Conservation (phyloP, 305 asterid species). For the Fraxinus dipetala region DNA sequence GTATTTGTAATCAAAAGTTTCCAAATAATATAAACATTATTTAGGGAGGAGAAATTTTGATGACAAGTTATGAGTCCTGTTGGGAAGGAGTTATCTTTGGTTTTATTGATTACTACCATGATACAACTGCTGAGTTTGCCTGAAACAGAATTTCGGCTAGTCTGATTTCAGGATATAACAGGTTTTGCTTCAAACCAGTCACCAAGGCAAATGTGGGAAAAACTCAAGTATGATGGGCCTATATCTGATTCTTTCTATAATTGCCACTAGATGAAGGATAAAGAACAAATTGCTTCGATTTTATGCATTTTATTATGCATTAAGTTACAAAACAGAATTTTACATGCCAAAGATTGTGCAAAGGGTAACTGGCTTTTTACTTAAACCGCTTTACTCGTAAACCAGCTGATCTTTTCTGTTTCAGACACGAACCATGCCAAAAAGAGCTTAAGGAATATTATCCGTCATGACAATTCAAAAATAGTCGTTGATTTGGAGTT, state of each 20-base stretch:
- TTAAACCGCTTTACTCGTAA: neutral
- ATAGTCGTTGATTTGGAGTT: neutral
- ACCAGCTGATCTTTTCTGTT: neutral
- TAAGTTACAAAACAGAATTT: neutral
- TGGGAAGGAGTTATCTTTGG: neutral
- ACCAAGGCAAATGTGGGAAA: neutral
- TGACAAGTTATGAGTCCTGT: neutral
- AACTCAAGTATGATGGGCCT: neutral
- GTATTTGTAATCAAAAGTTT: neutral
- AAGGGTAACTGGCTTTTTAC: neutral
- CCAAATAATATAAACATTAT: neutral
- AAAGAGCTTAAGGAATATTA: neutral
- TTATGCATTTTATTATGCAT: neutral
- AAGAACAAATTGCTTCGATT: neutral
- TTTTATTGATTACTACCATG: neutral
- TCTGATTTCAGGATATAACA: conserved; percentile 1
- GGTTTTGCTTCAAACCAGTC: neutral
- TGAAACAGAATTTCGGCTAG: neutral
- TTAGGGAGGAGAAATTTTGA: neutral
- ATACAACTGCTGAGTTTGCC: neutral
- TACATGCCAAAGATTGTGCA: neutral
- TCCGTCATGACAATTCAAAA: neutral
- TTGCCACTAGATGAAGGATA: neutral
- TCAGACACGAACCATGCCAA: neutral
- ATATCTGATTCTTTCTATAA: neutral